A percentile compares a stretch with the other conserved stretches of the same genome.
Evolutionary conservation across 257 asterid genomes (phyloP).

Genomic region (Gentiana straminea): DNA sequence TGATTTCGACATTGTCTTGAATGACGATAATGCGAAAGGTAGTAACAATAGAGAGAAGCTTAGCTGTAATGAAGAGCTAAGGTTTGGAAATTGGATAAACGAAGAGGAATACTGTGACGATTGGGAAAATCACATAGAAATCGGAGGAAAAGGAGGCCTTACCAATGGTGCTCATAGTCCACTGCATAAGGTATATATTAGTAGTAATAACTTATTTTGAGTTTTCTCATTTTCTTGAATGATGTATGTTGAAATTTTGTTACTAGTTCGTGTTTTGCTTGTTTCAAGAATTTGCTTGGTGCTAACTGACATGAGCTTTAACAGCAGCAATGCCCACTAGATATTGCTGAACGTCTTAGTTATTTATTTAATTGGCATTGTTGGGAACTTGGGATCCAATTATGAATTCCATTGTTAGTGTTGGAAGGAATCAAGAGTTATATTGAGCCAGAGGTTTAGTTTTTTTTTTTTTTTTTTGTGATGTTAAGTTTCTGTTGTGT

Average conservation of each 20-base stretch:
- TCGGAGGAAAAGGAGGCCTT: slow-evolving; percentile 6
- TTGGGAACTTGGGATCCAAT: too few species aligned
- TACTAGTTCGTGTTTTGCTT: too few species aligned
- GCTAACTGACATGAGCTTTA: too few species aligned
- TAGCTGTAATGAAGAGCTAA: background rate
- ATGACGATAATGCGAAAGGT: slow-evolving; percentile 17
- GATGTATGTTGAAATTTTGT: too few species aligned
- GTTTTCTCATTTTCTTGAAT: background rate
- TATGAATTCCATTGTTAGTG: too few species aligned
- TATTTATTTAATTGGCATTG: too few species aligned
- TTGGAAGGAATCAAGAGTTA: too few species aligned
- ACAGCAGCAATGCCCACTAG: too few species aligned
- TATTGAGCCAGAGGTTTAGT: too few species aligned
- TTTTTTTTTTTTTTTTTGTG: background rate
- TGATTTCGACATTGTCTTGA: slow-evolving; percentile 26
- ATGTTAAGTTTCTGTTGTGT: slow-evolving; percentile 7
- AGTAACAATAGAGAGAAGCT: slow-evolving; percentile 3
- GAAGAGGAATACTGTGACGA: slow-evolving; percentile 6
- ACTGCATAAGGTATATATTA: slow-evolving; percentile 12
- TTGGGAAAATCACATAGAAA: background rate
- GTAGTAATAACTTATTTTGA: background rate
- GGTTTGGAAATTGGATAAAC: background rate
- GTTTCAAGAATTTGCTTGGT: too few species aligned
- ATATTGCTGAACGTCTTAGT: too few species aligned
- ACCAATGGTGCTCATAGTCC: slow-evolving; percentile 3